Evolutionary conservation across 208 protist genomes (phyloP).

Genomic region (Wallacemonas sp.): DNA sequence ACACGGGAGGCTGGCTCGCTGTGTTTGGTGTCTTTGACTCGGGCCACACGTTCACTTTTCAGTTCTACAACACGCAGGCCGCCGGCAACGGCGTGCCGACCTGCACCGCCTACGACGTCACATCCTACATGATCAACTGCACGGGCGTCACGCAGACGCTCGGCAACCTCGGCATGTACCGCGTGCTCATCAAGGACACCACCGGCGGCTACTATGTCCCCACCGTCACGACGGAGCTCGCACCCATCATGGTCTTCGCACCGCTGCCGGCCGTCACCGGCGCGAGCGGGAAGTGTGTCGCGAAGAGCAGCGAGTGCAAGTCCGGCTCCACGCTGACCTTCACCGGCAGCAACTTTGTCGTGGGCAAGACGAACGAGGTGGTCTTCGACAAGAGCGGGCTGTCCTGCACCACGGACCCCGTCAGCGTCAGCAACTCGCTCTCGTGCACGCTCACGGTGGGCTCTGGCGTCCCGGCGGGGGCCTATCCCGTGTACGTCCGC

Average conservation of each 20-base stretch:
- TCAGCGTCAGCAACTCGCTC: conserved; percentile 10
- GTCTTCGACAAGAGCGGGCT: conserved; percentile 5
- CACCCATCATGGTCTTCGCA: conserved; percentile 28
- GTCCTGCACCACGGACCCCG: background rate
- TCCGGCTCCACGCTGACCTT: conserved; percentile 31
- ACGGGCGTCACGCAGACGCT: conserved; percentile 21
- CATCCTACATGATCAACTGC: conserved; percentile 25
- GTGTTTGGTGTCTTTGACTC: conserved; percentile 33
- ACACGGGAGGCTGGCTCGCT: conserved; percentile 27
- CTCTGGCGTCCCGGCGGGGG: conserved; percentile 8
- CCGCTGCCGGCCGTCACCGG: conserved; percentile 32
- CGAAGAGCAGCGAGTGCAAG: conserved; percentile 29
- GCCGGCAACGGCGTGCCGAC: conserved; percentile 14
- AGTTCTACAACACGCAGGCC: conserved; percentile 37
- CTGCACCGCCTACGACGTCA: conserved; percentile 1
- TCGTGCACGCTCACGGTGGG: conserved; percentile 23
- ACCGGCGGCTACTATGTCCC: conserved; percentile 24
- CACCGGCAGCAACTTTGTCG: conserved; percentile 32
- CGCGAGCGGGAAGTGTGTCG: conserved; percentile 30
- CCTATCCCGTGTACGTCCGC: conserved; percentile 30
- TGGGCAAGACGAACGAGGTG: conserved; percentile 9
- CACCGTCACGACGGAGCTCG: conserved; percentile 18
- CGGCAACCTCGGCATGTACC: conserved; percentile 37
- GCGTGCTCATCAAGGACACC: conserved; percentile 27
- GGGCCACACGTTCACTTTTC: conserved; percentile 9